phyloP scores from a whole-genome alignment of 2,329 filamentous ascomycete genomes.

The Ascocoryne sarcoides region DNA sequence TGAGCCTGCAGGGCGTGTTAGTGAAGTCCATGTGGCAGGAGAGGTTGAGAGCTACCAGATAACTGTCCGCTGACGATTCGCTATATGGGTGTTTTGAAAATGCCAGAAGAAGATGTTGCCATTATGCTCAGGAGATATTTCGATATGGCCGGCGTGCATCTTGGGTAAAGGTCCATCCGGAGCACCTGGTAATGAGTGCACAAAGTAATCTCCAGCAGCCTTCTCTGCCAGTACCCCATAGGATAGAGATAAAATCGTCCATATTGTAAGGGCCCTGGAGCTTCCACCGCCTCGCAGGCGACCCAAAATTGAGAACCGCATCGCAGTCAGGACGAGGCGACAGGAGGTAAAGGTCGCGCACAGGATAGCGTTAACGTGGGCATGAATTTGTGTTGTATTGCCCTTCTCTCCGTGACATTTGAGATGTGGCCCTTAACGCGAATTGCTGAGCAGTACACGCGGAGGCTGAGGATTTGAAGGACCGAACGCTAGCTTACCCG shows the following conservation, averaged over 20 bases:
- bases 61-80: slow-evolving; percentile 80
- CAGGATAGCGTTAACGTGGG: background rate
- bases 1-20: slow-evolving; percentile 63
- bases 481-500: background rate
- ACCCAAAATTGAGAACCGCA: slow-evolving; percentile 19
- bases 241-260: slow-evolving; percentile 34
- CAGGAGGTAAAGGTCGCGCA: background rate
- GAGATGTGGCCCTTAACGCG: background rate
- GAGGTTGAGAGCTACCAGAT: slow-evolving; percentile 34
- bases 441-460: background rate
- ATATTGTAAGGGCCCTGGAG: slow-evolving; percentile 18
- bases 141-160: slow-evolving; percentile 99
- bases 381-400: background rate
- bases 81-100: slow-evolving; percentile 91
- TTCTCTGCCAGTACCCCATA: slow-evolving; percentile 39
- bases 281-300: slow-evolving; percentile 7
- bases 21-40: background rate
- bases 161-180: slow-evolving; percentile 72
- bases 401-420: background rate
- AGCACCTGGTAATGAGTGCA: slow-evolving; percentile 74
- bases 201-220: slow-evolving; percentile 79
- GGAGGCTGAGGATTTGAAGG: no score
- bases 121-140: slow-evolving; percentile 75
- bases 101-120: slow-evolving; percentile 99
- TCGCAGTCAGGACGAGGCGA: slow-evolving; percentile 9